Evolutionary conservation across 2,329 filamentous ascomycete genomes (phyloP).

Genomic region (Boeremia exigua): DNA sequence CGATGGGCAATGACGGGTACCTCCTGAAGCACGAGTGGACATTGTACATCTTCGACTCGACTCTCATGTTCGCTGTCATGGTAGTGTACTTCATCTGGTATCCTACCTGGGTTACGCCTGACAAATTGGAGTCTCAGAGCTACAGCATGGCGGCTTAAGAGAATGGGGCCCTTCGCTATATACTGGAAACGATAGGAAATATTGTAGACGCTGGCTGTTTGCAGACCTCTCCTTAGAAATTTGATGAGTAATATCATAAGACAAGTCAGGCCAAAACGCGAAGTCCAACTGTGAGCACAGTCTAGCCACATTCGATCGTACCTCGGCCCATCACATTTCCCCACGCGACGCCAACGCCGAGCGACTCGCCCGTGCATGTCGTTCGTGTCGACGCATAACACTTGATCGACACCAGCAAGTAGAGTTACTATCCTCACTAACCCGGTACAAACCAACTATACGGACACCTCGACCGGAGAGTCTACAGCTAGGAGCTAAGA

Average conservation of each 20-base stretch:
- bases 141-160: not conserved
- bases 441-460: not conserved
- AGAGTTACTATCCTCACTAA: not conserved
- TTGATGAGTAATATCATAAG: no score
- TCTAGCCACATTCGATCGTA: conserved; percentile 16
- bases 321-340: conserved; percentile 16
- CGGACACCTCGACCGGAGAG: not conserved
- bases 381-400: not conserved
- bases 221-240: no score
- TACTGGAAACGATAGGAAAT: no score
- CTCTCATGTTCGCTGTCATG: conserved; percentile 52
- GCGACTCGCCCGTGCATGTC: conserved; percentile 25
- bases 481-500: not conserved
- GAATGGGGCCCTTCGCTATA: no score
- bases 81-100: conserved; percentile 19
- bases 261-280: not conserved
- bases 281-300: not conserved
- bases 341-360: conserved; percentile 21
- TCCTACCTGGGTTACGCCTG: conserved; percentile 1
- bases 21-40: conserved; percentile 52
- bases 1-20: conserved; percentile 51
- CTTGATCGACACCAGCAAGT: not conserved
- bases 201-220: no score
- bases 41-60: conserved; percentile 54
- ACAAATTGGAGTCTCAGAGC: conserved; percentile 5